These are phyloP conservation scores for Yamadazyma siamensis DNA, from an alignment of 1,139 yeast genomes.

Conservation along the genomic window DNA sequence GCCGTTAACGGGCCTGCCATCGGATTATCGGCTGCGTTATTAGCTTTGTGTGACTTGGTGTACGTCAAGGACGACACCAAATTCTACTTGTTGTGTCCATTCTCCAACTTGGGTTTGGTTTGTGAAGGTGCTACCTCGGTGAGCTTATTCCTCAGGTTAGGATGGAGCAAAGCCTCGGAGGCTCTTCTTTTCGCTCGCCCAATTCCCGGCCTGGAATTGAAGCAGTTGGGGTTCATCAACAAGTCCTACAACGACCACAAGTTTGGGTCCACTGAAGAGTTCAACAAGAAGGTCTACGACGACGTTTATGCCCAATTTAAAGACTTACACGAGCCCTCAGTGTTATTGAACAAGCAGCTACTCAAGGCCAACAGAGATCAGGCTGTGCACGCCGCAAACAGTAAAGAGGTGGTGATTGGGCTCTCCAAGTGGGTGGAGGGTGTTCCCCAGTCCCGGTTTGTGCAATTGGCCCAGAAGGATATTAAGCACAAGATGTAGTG, in stretches of 20 bases:
- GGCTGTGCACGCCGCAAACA: slow-evolving; percentile 49
- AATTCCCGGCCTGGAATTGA: slow-evolving; percentile 57
- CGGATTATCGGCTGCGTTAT: slow-evolving; percentile 74
- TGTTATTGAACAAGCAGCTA: slow-evolving; percentile 61
- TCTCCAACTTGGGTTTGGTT: slow-evolving; percentile 78
- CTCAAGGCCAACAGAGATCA: slow-evolving; percentile 46
- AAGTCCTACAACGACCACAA: slow-evolving; percentile 38
- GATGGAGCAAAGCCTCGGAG: slow-evolving; percentile 71
- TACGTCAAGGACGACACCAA: slow-evolving; percentile 60
- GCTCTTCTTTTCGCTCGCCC: slow-evolving; percentile 71
- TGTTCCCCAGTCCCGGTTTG: slow-evolving; percentile 69
- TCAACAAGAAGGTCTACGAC: slow-evolving; percentile 51
- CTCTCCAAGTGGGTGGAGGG: slow-evolving; percentile 70
- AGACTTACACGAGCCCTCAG: slow-evolving; percentile 55
- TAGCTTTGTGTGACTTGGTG: slow-evolving; percentile 72
- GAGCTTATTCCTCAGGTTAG: slow-evolving; percentile 67
- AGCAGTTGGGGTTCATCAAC: slow-evolving; percentile 59
- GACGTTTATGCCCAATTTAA: slow-evolving; percentile 46
- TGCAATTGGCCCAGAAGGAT: slow-evolving; percentile 50
- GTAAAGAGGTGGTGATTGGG: slow-evolving; percentile 68
- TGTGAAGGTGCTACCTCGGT: slow-evolving; percentile 80
- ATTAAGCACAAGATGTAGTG: slow-evolving; percentile 55
- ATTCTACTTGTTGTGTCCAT: slow-evolving; percentile 68
- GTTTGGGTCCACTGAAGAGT: slow-evolving; percentile 53
- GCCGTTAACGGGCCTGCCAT: slow-evolving; percentile 88